These are phyloP conservation scores for Saccharum hybrid DNA, from an alignment of 202 grass and related monocot genomes.

Conservation along the genomic window DNA sequence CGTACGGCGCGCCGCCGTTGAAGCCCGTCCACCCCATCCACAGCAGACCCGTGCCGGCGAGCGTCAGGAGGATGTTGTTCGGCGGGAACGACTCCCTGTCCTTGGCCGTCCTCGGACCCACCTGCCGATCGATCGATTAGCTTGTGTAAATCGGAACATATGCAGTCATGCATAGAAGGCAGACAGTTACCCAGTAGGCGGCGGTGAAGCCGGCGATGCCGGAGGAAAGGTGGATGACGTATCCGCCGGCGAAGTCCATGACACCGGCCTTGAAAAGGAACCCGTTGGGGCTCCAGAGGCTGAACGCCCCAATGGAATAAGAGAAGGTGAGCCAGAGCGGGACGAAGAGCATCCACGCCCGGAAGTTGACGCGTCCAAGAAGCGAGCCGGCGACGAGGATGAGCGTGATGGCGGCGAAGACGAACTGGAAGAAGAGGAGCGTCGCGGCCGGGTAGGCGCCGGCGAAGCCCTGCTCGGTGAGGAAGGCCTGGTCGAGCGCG, in stretches of 20 bases:
- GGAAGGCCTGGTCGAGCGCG: constrained; percentile 48
- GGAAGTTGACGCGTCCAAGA: constrained; percentile 70
- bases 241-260: constrained; percentile 83
- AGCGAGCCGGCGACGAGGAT: constrained; percentile 73
- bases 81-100: constrained; percentile 75
- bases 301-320: constrained; percentile 73
- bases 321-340: constrained; percentile 83
- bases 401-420: constrained; percentile 83
- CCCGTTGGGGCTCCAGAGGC: constrained; percentile 72
- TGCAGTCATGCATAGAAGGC: not conserved
- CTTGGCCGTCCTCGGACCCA: constrained; percentile 67
- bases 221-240: constrained; percentile 87
- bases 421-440: constrained; percentile 84
- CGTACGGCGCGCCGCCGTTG: constrained; percentile 76
- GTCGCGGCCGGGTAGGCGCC: constrained; percentile 70
- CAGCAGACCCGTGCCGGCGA: constrained; percentile 66
- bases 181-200: constrained; percentile 69
- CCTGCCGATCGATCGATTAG: constrained; percentile 22
- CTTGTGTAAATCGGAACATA: not conserved
- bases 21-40: constrained; percentile 91
- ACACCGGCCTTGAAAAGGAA: constrained; percentile 83
- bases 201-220: constrained; percentile 82
- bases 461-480: constrained; percentile 61
- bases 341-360: constrained; percentile 78
- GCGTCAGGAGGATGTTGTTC: constrained; percentile 74